Conservation (phyloP, 78 protist species). For the Dictyostelium purpureum region DNA sequence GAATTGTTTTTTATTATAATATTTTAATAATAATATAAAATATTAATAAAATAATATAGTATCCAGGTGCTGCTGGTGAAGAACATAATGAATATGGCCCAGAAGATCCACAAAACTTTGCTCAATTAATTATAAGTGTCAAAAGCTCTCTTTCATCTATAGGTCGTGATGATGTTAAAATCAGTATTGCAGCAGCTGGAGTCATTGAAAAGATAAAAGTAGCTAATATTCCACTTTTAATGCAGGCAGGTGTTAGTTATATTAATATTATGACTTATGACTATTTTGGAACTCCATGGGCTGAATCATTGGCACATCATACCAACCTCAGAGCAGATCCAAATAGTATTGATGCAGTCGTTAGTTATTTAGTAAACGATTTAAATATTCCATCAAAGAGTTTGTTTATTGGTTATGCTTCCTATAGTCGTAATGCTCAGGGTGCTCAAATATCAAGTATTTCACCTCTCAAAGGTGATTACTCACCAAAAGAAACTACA, state of each 20-base stretch:
- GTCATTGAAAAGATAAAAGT: neutral
- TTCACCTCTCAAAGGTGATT: neutral
- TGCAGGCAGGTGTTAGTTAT: neutral
- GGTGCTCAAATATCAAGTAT: neutral
- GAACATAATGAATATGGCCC: no score
- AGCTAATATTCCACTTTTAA: neutral
- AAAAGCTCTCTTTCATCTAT: neutral
- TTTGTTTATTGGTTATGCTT: neutral
- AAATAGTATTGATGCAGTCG: neutral
- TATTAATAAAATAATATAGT: no score
- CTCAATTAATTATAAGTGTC: neutral
- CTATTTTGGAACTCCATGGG: constrained; percentile 1
- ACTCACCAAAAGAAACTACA: neutral
- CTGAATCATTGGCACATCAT: neutral
- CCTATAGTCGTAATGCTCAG: neutral
- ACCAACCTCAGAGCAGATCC: neutral
- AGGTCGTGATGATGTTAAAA: neutral
- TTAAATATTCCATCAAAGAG: neutral
- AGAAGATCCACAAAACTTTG: constrained; percentile 20
- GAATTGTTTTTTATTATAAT: neutral
- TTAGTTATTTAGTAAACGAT: neutral
- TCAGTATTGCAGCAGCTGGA: neutral
- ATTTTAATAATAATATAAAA: no score
- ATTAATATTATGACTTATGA: constrained; percentile 18
- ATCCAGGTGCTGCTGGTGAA: neutral